Conservation (phyloP, 768 basidiomycete genomes). For the Boletus subcaerulescens region DNA sequence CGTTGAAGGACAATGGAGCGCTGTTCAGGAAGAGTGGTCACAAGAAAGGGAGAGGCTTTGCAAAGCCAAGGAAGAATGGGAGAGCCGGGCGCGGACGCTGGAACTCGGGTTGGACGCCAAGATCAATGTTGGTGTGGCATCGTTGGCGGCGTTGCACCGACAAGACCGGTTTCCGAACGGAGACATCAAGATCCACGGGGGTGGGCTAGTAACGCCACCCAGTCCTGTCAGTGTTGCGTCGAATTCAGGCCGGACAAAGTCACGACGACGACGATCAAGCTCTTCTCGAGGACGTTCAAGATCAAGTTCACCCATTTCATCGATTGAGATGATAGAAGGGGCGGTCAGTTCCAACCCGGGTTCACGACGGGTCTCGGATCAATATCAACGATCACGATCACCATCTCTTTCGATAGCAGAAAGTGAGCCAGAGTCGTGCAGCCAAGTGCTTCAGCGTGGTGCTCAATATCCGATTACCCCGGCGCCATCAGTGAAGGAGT, state of each 20-base stretch:
- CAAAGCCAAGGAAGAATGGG: conserved; percentile 80
- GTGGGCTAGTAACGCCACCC: conserved; percentile 69
- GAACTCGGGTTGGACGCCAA: conserved; percentile 52
- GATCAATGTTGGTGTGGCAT: conserved; percentile 34
- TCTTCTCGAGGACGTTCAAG: conserved; percentile 38
- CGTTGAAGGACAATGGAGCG: conserved; percentile 77
- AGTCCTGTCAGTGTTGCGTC: conserved; percentile 71
- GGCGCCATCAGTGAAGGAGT: conserved; percentile 30
- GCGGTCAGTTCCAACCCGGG: conserved; percentile 16
- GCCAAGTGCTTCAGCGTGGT: conserved; percentile 14
- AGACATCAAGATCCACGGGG: conserved; percentile 29
- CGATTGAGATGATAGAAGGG: conserved; percentile 34
- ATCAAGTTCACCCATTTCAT: conserved; percentile 34
- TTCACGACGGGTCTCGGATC: conserved; percentile 26
- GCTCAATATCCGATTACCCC: conserved; percentile 31
- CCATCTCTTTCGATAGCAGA: conserved; percentile 31
- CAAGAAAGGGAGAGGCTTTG: conserved; percentile 74
- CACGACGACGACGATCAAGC: conserved; percentile 44
- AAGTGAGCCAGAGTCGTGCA: conserved; percentile 29
- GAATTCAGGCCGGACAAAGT: conserved; percentile 47
- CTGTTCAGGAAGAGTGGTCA: conserved; percentile 78
- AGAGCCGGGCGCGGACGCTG: conserved; percentile 51
- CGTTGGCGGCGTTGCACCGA: conserved; percentile 33
- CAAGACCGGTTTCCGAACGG: conserved; percentile 36
- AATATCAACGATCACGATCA: conserved; percentile 25